Conservation (phyloP, 306 rosid species). For the Lablab purpureus region DNA sequence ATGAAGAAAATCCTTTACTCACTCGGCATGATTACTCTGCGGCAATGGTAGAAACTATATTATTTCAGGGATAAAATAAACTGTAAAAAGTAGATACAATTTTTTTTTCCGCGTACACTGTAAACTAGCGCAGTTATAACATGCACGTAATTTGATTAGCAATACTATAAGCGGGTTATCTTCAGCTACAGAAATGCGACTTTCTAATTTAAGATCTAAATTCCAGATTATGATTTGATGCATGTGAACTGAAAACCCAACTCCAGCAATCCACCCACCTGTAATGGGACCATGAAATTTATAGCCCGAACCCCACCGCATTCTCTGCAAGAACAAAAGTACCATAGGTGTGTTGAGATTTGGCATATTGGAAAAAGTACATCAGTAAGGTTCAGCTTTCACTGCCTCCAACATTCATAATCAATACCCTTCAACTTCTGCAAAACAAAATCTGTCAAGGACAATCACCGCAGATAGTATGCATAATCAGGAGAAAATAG, state of each 20-base stretch:
- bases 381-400: conserved; percentile 16
- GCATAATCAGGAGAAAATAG: background rate
- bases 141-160: background rate
- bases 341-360: background rate
- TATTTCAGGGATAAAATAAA: background rate
- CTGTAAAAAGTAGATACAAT: background rate
- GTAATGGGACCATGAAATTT: conserved; percentile 30
- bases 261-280: conserved; percentile 7
- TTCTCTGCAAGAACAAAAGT: conserved; percentile 27
- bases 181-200: conserved; percentile 15
- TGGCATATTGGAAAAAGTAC: conserved; percentile 17
- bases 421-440: conserved; percentile 47
- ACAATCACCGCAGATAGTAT: conserved; percentile 14
- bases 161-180: background rate
- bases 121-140: conserved; percentile 4
- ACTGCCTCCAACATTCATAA: conserved; percentile 37
- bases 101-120: background rate
- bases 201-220: conserved; percentile 15
- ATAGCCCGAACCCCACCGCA: conserved; percentile 12
- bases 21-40: conserved; percentile 10
- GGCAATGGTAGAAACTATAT: background rate
- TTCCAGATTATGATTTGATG: conserved; percentile 6
- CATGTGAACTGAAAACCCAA: conserved; percentile 33
- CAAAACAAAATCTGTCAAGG: conserved; percentile 38
- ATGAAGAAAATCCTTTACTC: conserved; percentile 13